Evolutionary conservation across 2,329 filamentous ascomycete genomes (phyloP), one percentile per base, ranked within the genome.

Genomic region (Colletotrichum godetiae): DNA sequence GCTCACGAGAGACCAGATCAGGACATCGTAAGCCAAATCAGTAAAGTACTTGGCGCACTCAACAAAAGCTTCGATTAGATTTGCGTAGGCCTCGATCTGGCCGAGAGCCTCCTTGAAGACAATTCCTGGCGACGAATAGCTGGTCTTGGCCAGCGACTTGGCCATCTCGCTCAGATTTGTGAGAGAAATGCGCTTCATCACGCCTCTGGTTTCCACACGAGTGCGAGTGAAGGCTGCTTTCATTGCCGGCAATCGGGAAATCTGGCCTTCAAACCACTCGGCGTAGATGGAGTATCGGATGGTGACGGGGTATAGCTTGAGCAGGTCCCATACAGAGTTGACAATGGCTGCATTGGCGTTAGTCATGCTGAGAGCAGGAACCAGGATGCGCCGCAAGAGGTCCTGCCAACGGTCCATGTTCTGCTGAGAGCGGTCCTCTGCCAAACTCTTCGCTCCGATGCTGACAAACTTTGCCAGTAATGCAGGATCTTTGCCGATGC

Each of bases 1-100:
- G 79, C 92, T 97, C 83, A 99, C 91, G 57, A 99, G 86, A 24
- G 95, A 94, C 95, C 96, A 99, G 4, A 95, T 94, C 57, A 99
- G 87, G 37, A 98, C 94, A 81, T 99, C 97, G 80, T 98, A 98
- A 0, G 94, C 96, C 49, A 99, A 86, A 67, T 94, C 92, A 1
- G 96, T 98, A 77, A 98, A 98, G 81, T 98, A 98, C 78, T 94
- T 93, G 52, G 94, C 95, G 79, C 95, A 98, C 80, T 98, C 95
- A 15, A 98, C 95, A 74, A 99, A 94, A 5, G 95, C 94, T 74
- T 98, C 94, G 69, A 98, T 98, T 74, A 99, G 89, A 80, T 98
- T 99, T 80, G 93, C 94, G 81, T 99, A 99, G 0, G 93, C 92
- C 82, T 99, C 95, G 72, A 98, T 94, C 81, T 98, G 95, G 75